phyloP scores from a whole-genome alignment of 2,329 filamentous ascomycete species.

The Aspergillus tamarii region DNA sequence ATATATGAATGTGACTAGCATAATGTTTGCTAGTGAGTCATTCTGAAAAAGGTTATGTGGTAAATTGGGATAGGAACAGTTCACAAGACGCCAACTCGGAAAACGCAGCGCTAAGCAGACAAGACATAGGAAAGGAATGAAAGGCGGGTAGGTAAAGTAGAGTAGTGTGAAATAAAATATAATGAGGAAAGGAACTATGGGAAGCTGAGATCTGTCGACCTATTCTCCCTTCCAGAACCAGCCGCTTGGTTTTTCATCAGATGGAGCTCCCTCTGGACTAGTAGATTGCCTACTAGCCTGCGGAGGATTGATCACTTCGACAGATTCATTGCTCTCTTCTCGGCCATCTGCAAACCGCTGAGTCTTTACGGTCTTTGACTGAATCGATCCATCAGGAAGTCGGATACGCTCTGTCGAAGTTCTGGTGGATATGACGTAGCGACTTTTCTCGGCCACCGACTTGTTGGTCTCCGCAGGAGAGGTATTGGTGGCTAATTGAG shows the following conservation, averaged over 20 bases:
- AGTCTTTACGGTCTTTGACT: conserved; percentile 60
- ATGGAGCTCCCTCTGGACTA: conserved; percentile 11
- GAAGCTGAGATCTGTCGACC: background rate
- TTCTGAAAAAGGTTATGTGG: background rate
- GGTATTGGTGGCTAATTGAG: background rate
- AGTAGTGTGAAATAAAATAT: background rate
- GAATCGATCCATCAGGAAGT: conserved; percentile 60
- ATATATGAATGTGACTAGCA: background rate
- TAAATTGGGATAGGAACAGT: background rate
- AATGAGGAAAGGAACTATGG: background rate
- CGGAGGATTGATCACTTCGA: conserved; percentile 44
- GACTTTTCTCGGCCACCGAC: conserved; percentile 14
- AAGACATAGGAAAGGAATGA: background rate
- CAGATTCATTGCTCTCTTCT: conserved; percentile 61
- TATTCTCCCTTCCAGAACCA: conserved; percentile 45
- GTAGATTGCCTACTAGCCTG: conserved; percentile 18
- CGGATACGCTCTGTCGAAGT: conserved; percentile 60
- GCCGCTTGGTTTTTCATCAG: conserved; percentile 25
- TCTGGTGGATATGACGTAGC: conserved; percentile 56
- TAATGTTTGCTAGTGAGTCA: background rate
- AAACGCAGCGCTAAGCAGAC: background rate
- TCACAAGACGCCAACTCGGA: background rate
- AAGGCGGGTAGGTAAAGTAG: background rate
- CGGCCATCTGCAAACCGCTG: conserved; percentile 63
- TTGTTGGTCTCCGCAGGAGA: conserved; percentile 2